Base-by-base conservation (phyloP, 2,329 filamentous ascomycete genomes). In the Macroventuria anomochaeta region DNA sequence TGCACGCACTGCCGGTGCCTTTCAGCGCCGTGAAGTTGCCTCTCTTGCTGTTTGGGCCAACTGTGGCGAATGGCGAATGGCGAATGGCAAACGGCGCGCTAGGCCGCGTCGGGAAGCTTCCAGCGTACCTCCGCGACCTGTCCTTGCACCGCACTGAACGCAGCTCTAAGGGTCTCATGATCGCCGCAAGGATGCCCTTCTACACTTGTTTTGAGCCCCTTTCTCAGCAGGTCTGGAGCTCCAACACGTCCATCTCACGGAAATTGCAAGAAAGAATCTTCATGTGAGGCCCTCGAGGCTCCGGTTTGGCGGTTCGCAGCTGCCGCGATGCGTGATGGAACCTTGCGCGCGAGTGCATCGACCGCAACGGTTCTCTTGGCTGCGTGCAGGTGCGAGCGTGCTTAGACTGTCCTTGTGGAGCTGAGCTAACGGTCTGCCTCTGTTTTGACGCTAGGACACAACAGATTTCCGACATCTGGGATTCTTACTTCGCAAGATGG, bases 11-110 rank as follows among this genome's bases (percentile, higher is more conserved):
- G 36, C 42, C 47, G 34, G 38, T 21, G 37, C 33, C 52, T 46
- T 37, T 39, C 43, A 39, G 29, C 41, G 28, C 37, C 21, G 21
- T 36, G 13, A 38, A 21, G 25, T 28, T 36, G 38, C 46, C 33
- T 32, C 42, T 48, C 39, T n/a, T 25, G 33, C 47, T 39, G 42
- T 28, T 46, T 28, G 23, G 32, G 23, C 25, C 32, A 43, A 4
- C 25, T 42, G 44, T 53, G 51, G 51, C 51, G 38, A 49, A 31
- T 29, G 4, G 18, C 46, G 23, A n/a, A n/a, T n/a, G n/a, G n/a
- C n/a, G n/a, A n/a, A n/a, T n/a, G n/a, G n/a, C n/a, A n/a, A n/a
- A n/a, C n/a, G n/a, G n/a, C n/a, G n/a, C n/a, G n/a, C n/a, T n/a
- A n/a, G n/a, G n/a, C n/a, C n/a, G n/a, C n/a, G n/a, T n/a, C n/a